Conservation (phyloP, 2,329 filamentous ascomycete species). For the Didymella lethalis region DNA sequence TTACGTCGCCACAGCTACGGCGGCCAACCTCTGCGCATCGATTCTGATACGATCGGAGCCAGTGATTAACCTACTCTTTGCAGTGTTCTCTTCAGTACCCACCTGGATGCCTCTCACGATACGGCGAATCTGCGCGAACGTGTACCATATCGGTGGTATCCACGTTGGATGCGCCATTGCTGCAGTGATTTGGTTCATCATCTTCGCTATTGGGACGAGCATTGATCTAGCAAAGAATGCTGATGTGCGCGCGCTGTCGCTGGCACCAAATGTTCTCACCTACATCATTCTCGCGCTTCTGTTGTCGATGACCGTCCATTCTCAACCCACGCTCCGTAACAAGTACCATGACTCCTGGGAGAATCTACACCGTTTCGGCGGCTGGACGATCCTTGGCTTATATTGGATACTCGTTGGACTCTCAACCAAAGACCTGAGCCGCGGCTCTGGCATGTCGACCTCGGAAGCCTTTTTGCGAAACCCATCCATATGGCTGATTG, state of each 20-base stretch:
- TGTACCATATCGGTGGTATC: constrained; percentile 50
- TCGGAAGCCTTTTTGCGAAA: constrained; percentile 44
- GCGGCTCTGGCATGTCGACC: constrained; percentile 37
- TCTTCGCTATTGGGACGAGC: constrained; percentile 51
- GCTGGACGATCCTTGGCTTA: constrained; percentile 48
- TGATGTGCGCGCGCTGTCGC: constrained; percentile 29
- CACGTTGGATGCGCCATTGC: constrained; percentile 49
- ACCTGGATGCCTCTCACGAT: constrained; percentile 41
- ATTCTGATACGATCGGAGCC: constrained; percentile 49
- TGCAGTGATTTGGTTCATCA: constrained; percentile 54
- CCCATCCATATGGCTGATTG: constrained; percentile 72
- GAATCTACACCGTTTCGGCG: constrained; percentile 48
- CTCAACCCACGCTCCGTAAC: constrained; percentile 44
- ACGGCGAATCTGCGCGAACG: constrained; percentile 43
- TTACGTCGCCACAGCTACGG: constrained; percentile 47
- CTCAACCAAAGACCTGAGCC: constrained; percentile 36
- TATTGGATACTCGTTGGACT: constrained; percentile 47
- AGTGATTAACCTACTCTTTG: constrained; percentile 50
- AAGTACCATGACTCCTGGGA: constrained; percentile 50
- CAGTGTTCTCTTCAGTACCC: constrained; percentile 46
- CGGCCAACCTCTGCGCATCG: constrained; percentile 47
- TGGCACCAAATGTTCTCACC: constrained; percentile 39
- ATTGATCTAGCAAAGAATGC: constrained; percentile 41
- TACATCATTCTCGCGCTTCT: constrained; percentile 45
- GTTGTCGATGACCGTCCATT: constrained; percentile 40